A percentile compares a stretch with the other conserved stretches of the same genome.
Conservation (phyloP, 2,329 filamentous ascomycete genomes). For the Aspergillus persii region DNA sequence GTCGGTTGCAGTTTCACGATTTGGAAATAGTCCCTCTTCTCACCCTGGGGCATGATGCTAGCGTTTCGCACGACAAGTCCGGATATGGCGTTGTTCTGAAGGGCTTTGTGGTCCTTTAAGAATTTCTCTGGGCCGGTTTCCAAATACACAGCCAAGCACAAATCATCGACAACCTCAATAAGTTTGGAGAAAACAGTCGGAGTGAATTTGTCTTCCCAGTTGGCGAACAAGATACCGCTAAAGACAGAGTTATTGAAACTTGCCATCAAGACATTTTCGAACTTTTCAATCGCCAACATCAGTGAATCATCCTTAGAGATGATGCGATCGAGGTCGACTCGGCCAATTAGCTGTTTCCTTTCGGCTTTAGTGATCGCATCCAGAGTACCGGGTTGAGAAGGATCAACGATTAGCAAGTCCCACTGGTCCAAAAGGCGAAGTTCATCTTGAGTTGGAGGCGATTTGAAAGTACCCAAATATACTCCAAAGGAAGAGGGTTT, state of each 20-base stretch:
- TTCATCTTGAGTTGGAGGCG: constrained; percentile 32
- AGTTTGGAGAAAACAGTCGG: constrained; percentile 30
- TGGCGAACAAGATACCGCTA: constrained; percentile 43
- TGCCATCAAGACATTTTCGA: constrained; percentile 27
- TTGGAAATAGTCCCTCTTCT: constrained; percentile 46
- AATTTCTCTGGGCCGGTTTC: constrained; percentile 43
- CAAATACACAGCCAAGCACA: constrained; percentile 44
- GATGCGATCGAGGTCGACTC: constrained; percentile 29
- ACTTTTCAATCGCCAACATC: constrained; percentile 26
- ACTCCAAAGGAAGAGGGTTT: constrained; percentile 43
- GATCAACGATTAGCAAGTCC: constrained; percentile 47
- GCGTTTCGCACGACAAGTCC: constrained; percentile 44
- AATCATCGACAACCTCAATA: constrained; percentile 30
- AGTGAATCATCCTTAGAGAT: constrained; percentile 21
- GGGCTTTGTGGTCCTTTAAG: constrained; percentile 33
- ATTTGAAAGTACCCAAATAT: constrained; percentile 41
- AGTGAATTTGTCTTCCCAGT: constrained; percentile 39
- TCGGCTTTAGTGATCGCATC: constrained; percentile 29
- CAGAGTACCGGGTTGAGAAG: constrained; percentile 35
- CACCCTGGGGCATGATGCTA: constrained; percentile 41
- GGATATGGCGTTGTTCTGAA: constrained; percentile 35
- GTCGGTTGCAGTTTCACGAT: constrained; percentile 42
- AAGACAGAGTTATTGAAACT: constrained; percentile 32
- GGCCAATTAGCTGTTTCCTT: constrained; percentile 28
- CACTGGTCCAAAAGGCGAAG: constrained; percentile 39